These are phyloP conservation scores for Trypanosomatidae sp. DNA, from an alignment of 208 protist genomes.

Conservation along the genomic window DNA sequence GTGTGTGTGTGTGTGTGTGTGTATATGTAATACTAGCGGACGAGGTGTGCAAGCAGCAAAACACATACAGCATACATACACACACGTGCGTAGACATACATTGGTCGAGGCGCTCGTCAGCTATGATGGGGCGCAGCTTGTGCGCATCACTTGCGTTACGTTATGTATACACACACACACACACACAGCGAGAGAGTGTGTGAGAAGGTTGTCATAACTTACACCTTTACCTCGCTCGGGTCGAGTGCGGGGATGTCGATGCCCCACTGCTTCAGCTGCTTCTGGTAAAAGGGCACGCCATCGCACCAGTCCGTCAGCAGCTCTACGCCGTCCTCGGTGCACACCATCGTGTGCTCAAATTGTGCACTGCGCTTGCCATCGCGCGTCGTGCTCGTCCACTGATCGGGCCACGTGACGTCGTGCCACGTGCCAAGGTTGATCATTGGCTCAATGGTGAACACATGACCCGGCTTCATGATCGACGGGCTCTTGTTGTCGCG, in stretches of 20 bases:
- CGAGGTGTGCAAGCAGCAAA: not conserved
- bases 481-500: constrained; percentile 83
- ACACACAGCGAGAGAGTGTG: constrained; percentile 1
- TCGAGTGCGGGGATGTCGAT: constrained; percentile 45
- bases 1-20: not conserved
- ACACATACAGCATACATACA: not conserved
- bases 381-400: constrained; percentile 93
- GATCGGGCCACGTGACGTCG: constrained; percentile 91
- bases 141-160: not conserved
- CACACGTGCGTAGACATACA: no score
- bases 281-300: constrained; percentile 76
- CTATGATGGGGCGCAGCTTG: no score
- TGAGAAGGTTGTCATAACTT: no score
- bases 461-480: constrained; percentile 89
- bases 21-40: not conserved
- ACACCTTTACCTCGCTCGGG: constrained; percentile 40
- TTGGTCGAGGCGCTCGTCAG: no score
- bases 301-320: constrained; percentile 80
- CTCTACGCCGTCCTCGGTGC: constrained; percentile 86
- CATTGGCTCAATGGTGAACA: constrained; percentile 99
- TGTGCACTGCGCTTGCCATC: constrained; percentile 96
- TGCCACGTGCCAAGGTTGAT: constrained; percentile 92
- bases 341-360: constrained; percentile 97
- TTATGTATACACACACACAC: constrained; percentile 3
- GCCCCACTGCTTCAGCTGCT: constrained; percentile 57